Evolutionary conservation across 1,284 basidiomycete genomes (phyloP).

Genomic region (Ceratobasidium sp.): DNA sequence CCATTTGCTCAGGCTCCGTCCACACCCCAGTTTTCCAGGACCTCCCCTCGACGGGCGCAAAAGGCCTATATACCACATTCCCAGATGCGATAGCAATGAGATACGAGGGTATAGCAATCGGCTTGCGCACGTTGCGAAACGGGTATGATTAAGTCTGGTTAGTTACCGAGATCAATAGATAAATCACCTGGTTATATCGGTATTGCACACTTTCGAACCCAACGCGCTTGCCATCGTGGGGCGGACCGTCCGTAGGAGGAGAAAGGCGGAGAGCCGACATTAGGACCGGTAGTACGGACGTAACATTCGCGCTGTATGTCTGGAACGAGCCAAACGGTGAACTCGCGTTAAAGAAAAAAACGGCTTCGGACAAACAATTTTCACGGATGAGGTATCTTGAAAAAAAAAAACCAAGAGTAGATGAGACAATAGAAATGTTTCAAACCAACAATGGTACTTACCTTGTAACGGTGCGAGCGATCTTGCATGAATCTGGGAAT

Average conservation of each 20-base stretch:
- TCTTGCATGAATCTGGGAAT: constrained; percentile 76
- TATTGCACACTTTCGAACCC: constrained; percentile 66
- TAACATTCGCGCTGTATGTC: constrained; percentile 83
- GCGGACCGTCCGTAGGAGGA: constrained; percentile 74
- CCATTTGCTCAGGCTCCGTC: constrained; percentile 88
- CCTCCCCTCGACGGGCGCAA: constrained; percentile 71
- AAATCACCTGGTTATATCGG: constrained; percentile 56
- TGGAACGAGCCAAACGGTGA: constrained; percentile 57
- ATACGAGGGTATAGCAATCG: constrained; percentile 87
- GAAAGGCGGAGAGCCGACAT: constrained; percentile 86
- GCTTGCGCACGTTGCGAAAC: constrained; percentile 61
- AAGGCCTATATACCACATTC: constrained; percentile 81
- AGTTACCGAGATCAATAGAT: constrained; percentile 9
- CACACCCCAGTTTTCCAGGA: constrained; percentile 87
- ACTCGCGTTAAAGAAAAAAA: constrained; percentile 51
- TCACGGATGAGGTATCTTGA: constrained; percentile 77
- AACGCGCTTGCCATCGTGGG: constrained; percentile 75
- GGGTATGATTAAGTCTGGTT: constrained; percentile 4
- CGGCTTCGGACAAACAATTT: constrained; percentile 67
- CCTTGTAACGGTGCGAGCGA: constrained; percentile 86
- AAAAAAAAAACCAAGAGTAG: neutral
- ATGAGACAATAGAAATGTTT: constrained; percentile 9
- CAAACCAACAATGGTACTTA: constrained; percentile 51
- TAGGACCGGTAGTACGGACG: constrained; percentile 83
- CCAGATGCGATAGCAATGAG: constrained; percentile 90